These are phyloP conservation scores for Sistotremastrum suecicum DNA, from an alignment of 768 basidiomycete species.

Conservation along the genomic window DNA sequence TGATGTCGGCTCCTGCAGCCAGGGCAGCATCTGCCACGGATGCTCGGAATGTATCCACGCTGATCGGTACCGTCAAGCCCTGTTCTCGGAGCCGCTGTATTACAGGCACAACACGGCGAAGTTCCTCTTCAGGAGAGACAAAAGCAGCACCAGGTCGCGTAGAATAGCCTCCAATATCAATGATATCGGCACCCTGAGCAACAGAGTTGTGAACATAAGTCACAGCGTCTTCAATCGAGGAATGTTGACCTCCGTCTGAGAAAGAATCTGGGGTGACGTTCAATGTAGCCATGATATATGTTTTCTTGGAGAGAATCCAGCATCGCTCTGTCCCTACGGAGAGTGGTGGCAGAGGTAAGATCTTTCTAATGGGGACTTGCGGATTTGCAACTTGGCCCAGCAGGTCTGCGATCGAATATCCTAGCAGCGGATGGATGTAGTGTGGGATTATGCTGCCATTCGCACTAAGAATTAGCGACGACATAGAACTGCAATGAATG, in stretches of 20 bases:
- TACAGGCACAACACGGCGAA: slow-evolving; percentile 54
- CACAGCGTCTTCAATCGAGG: slow-evolving; percentile 38
- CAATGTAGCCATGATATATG: slow-evolving; percentile 81
- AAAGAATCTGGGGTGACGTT: slow-evolving; percentile 95
- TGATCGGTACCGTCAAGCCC: slow-evolving; percentile 36
- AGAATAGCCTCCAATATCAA: slow-evolving; percentile 91
- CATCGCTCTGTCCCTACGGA: slow-evolving; percentile 5
- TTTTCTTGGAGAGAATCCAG: slow-evolving; percentile 20
- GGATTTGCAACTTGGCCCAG: slow-evolving; percentile 50
- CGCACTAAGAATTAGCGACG: neutral
- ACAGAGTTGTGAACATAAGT: slow-evolving; percentile 36
- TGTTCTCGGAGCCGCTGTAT: slow-evolving; percentile 41
- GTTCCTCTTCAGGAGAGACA: slow-evolving; percentile 58
- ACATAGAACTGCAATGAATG: neutral
- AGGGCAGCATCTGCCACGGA: slow-evolving; percentile 65
- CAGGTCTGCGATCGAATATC: slow-evolving; percentile 32
- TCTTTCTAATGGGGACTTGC: slow-evolving; percentile 29
- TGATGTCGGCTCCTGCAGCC: slow-evolving; percentile 73
- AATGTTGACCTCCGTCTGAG: slow-evolving; percentile 66
- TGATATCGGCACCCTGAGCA: slow-evolving; percentile 49
- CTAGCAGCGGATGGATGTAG: slow-evolving; percentile 46
- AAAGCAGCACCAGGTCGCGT: slow-evolving; percentile 71
- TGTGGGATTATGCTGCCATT: slow-evolving; percentile 62
- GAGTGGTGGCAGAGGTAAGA: slow-evolving; percentile 8
- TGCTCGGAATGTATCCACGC: slow-evolving; percentile 82